phyloP scores from a whole-genome alignment of 1,284 basidiomycete genomes.

The Pseudomicrostroma phylloplanum region DNA sequence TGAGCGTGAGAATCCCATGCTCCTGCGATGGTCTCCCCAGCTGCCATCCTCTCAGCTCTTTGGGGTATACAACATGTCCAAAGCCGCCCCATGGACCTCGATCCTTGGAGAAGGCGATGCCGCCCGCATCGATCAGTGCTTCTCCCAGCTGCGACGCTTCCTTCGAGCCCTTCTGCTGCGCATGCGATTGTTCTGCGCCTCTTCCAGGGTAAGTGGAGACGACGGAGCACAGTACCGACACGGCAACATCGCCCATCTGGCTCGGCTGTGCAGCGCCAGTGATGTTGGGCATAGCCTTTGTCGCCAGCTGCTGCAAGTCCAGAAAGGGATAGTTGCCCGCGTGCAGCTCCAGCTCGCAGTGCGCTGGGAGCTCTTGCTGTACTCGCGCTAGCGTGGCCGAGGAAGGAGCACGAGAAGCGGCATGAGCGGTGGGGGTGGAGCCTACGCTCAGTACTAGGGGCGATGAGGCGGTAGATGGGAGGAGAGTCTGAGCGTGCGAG shows the following conservation, averaged over 20 bases:
- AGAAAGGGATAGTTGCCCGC: constrained; percentile 74
- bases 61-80: constrained; percentile 58
- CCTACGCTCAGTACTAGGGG: constrained; percentile 70
- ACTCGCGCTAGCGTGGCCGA: not conserved
- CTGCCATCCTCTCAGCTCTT: constrained; percentile 61
- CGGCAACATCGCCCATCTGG: constrained; percentile 58
- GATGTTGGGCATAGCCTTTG: constrained; percentile 44
- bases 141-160: constrained; percentile 11
- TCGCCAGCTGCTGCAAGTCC: constrained; percentile 76
- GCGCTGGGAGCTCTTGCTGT: constrained; percentile 16
- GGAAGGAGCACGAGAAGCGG: constrained; percentile 57
- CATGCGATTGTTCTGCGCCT: too few species aligned
- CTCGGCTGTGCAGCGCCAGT: not conserved
- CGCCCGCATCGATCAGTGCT: constrained; percentile 11
- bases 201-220: constrained; percentile 67
- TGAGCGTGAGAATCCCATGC: constrained; percentile 63
- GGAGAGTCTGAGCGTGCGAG: constrained; percentile 57
- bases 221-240: constrained; percentile 66
- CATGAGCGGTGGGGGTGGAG: constrained; percentile 78
- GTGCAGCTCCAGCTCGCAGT: constrained; percentile 33
- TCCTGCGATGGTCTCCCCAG: constrained; percentile 70
- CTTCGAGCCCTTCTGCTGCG: not conserved
- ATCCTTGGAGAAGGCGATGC: constrained; percentile 56
- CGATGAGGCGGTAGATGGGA: constrained; percentile 33
- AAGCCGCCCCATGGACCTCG: constrained; percentile 65